Percentiles rank a stretch among this genome's conserved stretches.
Conservation (phyloP, 768 basidiomycete species). For the Harrya chromipes region DNA sequence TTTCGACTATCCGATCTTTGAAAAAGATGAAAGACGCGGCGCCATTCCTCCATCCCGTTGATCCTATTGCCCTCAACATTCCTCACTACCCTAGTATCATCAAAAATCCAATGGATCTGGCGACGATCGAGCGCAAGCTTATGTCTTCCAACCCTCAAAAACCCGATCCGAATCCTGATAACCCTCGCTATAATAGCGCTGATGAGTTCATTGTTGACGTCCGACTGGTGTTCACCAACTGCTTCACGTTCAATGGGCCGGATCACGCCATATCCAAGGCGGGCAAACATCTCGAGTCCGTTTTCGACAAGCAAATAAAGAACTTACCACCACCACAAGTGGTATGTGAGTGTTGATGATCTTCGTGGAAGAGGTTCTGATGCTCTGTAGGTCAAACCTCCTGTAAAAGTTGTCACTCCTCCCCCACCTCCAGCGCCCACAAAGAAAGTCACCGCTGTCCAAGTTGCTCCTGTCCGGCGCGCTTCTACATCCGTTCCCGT, state of each 20-base stretch:
- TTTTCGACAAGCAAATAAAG: slow-evolving; percentile 87
- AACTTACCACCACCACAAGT: slow-evolving; percentile 76
- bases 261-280: slow-evolving; percentile 77
- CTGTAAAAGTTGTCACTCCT: slow-evolving; percentile 40
- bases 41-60: slow-evolving; percentile 87
- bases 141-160: slow-evolving; percentile 73
- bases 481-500: slow-evolving; percentile 79
- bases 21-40: slow-evolving; percentile 83
- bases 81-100: slow-evolving; percentile 89
- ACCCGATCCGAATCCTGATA: slow-evolving; percentile 63
- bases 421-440: slow-evolving; percentile 39
- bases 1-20: slow-evolving; percentile 71
- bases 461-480: slow-evolving; percentile 53
- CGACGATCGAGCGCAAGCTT: slow-evolving; percentile 89
- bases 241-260: slow-evolving; percentile 88
- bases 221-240: slow-evolving; percentile 85
- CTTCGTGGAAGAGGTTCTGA: slow-evolving; percentile 16
- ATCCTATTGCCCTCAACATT: slow-evolving; percentile 75
- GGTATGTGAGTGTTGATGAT: slow-evolving; percentile 45
- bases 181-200: slow-evolving; percentile 72
- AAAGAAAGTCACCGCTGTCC: slow-evolving; percentile 31
- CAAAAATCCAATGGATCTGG: slow-evolving; percentile 91
- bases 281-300: slow-evolving; percentile 77
- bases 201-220: slow-evolving; percentile 87
- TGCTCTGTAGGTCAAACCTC: slow-evolving; percentile 38